Base-by-base conservation (phyloP, 2,329 filamentous ascomycete genomes). In the Graphiopsis chlorocephala region DNA sequence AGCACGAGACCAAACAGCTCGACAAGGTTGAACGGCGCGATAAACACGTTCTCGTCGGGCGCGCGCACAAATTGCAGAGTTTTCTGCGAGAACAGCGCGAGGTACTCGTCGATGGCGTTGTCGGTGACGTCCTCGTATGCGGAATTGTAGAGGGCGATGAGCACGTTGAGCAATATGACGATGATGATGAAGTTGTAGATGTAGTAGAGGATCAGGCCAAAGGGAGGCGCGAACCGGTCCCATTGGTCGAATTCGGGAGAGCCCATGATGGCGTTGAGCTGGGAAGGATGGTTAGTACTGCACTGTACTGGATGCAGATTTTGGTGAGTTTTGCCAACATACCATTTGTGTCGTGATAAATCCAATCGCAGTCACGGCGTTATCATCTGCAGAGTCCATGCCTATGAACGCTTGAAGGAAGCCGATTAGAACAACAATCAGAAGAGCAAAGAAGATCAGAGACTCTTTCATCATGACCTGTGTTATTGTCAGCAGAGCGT, bases 41-140 rank as follows among this genome's bases (percentile, higher is more conserved):
- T 97, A 79, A 95, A 99, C 63, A 99, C 95, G 71, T 99, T 99
- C 77, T 99, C 95, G 72, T 99, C 95, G 0, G 95, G 95, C 0
- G 95, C 95, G 57, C 95, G 91, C 20, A 98, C 92, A 73, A 97
- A 99, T 73, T 96, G 93, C 85, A 98, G 92, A 0, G 95, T 97
- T 79, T 97, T 97, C 70, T 96, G 91, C 0, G 92, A 86, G 78
- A 97, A 97, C 3, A 98, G 85, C 0, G 93, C 94, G 76, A 99
- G 88, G 78, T 93, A 99, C 77, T 99, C 95, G 77, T 99, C 95
- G 69, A 92, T 90, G 4, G 95, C 93, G 74, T 99, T 90, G 53
- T 91, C 89, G 72, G 93, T 96, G 66, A 97, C 96, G 77, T 97
- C 93, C 74, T 96, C 91, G 75, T 99, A 98, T 1, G 95, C 93